These are phyloP conservation scores for Cyamopsis tetragonoloba DNA, from an alignment of 306 rosid species.

Conservation along the genomic window DNA sequence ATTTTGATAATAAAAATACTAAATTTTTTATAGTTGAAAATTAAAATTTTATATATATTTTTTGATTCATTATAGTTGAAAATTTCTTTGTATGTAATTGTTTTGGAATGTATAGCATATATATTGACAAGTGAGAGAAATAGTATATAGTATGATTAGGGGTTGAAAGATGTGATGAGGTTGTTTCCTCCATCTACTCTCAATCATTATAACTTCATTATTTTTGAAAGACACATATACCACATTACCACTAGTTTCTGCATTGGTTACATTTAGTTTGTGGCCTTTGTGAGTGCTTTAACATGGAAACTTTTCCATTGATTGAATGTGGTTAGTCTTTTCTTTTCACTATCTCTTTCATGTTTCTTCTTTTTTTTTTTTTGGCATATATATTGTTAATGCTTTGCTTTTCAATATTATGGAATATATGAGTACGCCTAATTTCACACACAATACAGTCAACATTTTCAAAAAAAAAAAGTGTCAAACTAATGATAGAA, in stretches of 20 bases:
- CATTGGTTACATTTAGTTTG: constrained; percentile 18
- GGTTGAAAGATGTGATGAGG: constrained; percentile 27
- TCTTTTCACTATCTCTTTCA: constrained; percentile 28
- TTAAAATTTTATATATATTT: no score
- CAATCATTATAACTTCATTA: constrained; percentile 37
- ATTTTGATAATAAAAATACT: no score
- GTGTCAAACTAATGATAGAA: no score
- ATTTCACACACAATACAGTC: constrained; percentile 27
- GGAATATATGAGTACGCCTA: constrained; percentile 20
- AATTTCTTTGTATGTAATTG: no score
- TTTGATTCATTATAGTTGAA: no score
- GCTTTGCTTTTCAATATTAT: constrained; percentile 31
- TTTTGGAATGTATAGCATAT: constrained; percentile 11
- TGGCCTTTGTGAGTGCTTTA: constrained; percentile 32
- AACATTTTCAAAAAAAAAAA: constrained; percentile 40
- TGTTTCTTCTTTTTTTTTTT: no score
- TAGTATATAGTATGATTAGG: constrained; percentile 23
- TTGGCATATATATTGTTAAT: constrained; percentile 19
- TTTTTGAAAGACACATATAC: constrained; percentile 20
- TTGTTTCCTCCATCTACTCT: constrained; percentile 30
- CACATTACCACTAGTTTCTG: constrained; percentile 20
- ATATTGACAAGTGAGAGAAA: neutral
- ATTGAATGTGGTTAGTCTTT: constrained; percentile 35
- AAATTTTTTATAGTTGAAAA: no score
- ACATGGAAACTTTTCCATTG: constrained; percentile 20